Evolutionary conservation across 805 yeast genomes (phyloP).

Genomic region (Metschnikowia orientalis): DNA sequence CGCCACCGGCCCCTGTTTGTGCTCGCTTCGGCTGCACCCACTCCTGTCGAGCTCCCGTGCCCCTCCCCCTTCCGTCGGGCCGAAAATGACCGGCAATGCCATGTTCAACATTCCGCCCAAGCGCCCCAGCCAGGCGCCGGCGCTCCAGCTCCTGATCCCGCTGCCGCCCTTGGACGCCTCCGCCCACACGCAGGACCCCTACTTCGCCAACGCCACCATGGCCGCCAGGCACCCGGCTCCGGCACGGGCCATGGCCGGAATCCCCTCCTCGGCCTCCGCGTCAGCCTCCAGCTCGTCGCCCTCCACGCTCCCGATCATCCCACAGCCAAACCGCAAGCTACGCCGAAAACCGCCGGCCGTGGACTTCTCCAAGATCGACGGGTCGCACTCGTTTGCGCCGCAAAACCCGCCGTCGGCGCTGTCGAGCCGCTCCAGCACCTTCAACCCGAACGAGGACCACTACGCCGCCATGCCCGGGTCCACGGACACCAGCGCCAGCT

Average conservation of each 20-base stretch:
- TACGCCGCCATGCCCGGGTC: constrained; percentile 1
- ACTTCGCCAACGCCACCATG: constrained; percentile 1
- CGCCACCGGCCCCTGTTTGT: not conserved
- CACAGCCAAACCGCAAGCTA: constrained; percentile 8
- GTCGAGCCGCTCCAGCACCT: constrained; percentile 4
- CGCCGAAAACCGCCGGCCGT: constrained; percentile 42
- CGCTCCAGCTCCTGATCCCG: constrained; percentile 30
- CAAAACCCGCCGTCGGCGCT: constrained; percentile 4
- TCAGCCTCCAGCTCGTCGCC: constrained; percentile 1
- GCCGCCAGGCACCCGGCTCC: constrained; percentile 4
- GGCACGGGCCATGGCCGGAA: constrained; percentile 1
- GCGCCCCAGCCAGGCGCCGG: constrained; percentile 18
- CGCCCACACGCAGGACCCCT: not conserved
- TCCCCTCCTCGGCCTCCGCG: constrained; percentile 2
- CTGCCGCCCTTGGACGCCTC: constrained; percentile 19
- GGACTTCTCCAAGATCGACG: constrained; percentile 35
- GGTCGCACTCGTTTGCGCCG: constrained; percentile 20
- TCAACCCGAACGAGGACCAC: constrained; percentile 5
- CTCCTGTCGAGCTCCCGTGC: not conserved
- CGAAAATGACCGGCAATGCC: constrained; percentile 19
- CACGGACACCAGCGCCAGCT: constrained; percentile 5
- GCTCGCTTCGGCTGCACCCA: not conserved
- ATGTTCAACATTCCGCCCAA: constrained; percentile 35
- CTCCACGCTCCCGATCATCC: constrained; percentile 12
- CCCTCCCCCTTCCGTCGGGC: not conserved